Base-by-base conservation (phyloP, 352 stramenopile genomes). In the Phytopythium boreale region DNA sequence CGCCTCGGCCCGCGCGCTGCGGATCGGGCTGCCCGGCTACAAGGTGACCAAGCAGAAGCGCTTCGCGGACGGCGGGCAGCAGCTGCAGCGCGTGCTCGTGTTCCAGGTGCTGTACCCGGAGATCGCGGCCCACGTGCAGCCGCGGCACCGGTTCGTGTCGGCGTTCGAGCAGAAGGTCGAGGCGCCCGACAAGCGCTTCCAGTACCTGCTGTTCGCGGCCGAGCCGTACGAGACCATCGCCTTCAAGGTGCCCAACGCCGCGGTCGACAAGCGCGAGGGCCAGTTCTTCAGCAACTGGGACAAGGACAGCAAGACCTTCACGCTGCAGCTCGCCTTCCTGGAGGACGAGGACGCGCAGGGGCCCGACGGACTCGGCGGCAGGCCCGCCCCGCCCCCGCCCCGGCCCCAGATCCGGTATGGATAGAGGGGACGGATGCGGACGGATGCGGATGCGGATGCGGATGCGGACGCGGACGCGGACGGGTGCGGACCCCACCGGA, bases 91-190 rank as follows among this genome's bases (percentile, higher is more conserved):
- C 26, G 90, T 95, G 29, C 70, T 98, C 4, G 69, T 97, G 14
- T 98, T 98, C 78, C 90, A 98, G 74, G 80, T 99, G 51, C 84
- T 95, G 66, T 99, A 99, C 76, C 97, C 97, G 14, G 95, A 99
- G 64, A 92, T 98, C 51, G 93, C 98, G 26, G 68, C 88, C 24
- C 88, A 93, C 44, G 61, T 97, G 26, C 97, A 99, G 80, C 98
- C 98, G 26, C 86, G 97, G 14, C 96, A 99, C 77, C 87, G 98
- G 41, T 99, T 99, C 85, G 99, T 99, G 97, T 98, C 88, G 60
- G 89, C 97, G n/a, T 99, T 98, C 77, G 97, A 99, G 83, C 98
- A 99, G 74, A 93, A 96, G 55, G 90, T 99, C n/a, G 97, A 99
- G 67, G 82, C 88, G 9, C 92, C 97, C 0, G 96, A 99, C 80